Evolutionary conservation across 1,284 basidiomycete species (phyloP), one percentile per base, ranked within the genome.

Genomic region (Xerocomus nothofagi): DNA sequence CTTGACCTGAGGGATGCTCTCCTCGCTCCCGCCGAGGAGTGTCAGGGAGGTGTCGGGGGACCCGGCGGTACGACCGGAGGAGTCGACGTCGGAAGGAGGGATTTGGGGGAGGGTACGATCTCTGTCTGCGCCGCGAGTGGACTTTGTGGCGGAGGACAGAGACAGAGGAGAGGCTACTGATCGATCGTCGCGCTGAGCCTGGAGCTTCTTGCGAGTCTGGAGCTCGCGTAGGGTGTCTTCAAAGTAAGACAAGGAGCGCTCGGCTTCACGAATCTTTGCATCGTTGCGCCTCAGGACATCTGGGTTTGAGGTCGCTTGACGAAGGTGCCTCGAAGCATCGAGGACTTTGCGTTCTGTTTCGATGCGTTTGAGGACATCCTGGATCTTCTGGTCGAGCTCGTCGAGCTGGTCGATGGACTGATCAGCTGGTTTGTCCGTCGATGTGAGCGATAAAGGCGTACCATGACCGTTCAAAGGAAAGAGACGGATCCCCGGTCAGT

Each of bases 281-380:
- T 96, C 92, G 58, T 83, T 87, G 55, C 79, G 77, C 56, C 88
- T 80, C 48, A 93, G 76, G 47, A 95, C 93, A 71, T 95, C 92
- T 57, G 83, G 89, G 66, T 96, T 96, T 43, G 74, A 81, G 31
- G 93, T 94, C 4, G 91, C 93, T 66, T 84, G 82, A 43, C 87
- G 81, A 53, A 96, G 78, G 56, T 83, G 79, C 66, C 89, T 83
- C 43, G 86, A 86, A 18, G 88, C 93, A 71, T 95, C 90, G 60
- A 96, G 81, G 68, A 95, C 86, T 78, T 93, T 93, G 71, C 88
- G 88, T 75, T 96, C 92, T 43, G 88, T 93, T 73, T 89, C 82
- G 71, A 96, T 95, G 70, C 91, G 88, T 71, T 83, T 86, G 73
- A 88, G 84, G 64, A 95, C 84, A 72, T 94, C 91, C 70, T 89